phyloP scores from a whole-genome alignment of 805 yeast genomes.

The Metschnikowia gelsemii region DNA sequence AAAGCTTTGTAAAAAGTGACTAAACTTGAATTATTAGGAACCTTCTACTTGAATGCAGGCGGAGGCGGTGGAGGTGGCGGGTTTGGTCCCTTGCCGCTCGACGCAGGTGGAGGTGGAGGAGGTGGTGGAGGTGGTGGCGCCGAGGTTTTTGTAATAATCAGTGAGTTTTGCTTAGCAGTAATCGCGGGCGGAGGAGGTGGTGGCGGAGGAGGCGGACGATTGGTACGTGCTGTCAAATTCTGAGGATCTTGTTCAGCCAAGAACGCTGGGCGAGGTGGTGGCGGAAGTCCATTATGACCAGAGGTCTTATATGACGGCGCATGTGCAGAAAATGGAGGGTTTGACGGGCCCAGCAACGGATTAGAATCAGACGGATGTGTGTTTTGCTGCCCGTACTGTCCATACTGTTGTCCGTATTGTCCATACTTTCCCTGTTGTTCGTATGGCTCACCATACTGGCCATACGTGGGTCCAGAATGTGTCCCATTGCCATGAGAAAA shows the following conservation, averaged over 20 bases:
- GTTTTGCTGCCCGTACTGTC: no score
- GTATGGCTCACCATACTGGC: background rate
- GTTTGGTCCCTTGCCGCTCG: slow-evolving; percentile 1
- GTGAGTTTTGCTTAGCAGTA: slow-evolving; percentile 7
- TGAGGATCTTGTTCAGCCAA: slow-evolving; percentile 6
- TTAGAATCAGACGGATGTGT: no score
- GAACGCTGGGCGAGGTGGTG: slow-evolving; percentile 18
- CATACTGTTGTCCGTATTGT: background rate
- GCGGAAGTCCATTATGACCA: background rate
- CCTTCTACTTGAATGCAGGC: no score
- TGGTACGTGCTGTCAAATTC: slow-evolving; percentile 3
- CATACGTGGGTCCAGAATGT: no score
- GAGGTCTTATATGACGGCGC: slow-evolving; percentile 4
- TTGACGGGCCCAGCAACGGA: no score
- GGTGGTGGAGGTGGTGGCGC: slow-evolving; percentile 29
- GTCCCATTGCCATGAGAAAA: no score
- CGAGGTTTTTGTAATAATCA: slow-evolving; percentile 19
- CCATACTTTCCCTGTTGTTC: background rate
- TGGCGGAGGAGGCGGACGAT: slow-evolving; percentile 21
- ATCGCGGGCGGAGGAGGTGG: slow-evolving; percentile 22
- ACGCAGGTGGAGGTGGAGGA: slow-evolving; percentile 12
- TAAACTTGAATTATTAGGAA: no score
- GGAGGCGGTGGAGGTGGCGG: slow-evolving; percentile 13
- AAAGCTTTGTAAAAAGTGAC: no score
- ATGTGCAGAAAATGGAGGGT: background rate